Conservation (phyloP, 2,329 filamentous ascomycete genomes). For the Epichloe glyceriae region DNA sequence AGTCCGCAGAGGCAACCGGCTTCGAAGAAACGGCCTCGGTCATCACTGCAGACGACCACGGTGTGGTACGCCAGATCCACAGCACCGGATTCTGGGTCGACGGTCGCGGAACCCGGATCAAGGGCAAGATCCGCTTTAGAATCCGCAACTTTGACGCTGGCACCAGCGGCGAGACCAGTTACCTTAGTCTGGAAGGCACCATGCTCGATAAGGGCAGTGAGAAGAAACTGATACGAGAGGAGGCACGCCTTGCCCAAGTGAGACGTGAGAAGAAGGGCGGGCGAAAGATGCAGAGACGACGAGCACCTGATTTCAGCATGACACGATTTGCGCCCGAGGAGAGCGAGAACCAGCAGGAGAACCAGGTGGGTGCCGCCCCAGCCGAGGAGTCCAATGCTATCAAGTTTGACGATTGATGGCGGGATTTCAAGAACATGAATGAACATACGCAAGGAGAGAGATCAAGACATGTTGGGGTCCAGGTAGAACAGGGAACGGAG, state of each 20-base stretch:
- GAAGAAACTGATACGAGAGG: slow-evolving; percentile 31
- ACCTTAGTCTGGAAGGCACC: slow-evolving; percentile 79
- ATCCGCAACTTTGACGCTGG: slow-evolving; percentile 79
- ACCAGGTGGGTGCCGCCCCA: slow-evolving; percentile 9
- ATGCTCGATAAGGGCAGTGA: slow-evolving; percentile 62
- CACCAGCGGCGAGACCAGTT: slow-evolving; percentile 61
- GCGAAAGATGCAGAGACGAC: slow-evolving; percentile 19
- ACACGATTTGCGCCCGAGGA: slow-evolving; percentile 39
- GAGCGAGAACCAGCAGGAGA: slow-evolving; percentile 17
- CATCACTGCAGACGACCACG: slow-evolving; percentile 33
- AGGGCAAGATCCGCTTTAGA: slow-evolving; percentile 59
- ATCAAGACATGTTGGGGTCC: background rate
- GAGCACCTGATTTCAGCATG: slow-evolving; percentile 41
- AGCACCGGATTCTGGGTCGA: slow-evolving; percentile 65
- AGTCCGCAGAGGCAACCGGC: slow-evolving; percentile 22
- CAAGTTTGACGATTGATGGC: background rate
- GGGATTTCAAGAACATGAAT: background rate
- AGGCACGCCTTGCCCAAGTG: slow-evolving; percentile 29
- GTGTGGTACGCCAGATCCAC: slow-evolving; percentile 39
- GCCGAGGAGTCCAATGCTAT: slow-evolving; percentile 12
- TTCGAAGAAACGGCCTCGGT: slow-evolving; percentile 30
- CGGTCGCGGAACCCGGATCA: slow-evolving; percentile 53
- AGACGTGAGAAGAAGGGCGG: slow-evolving; percentile 23
- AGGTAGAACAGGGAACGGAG: background rate
- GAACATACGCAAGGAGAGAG: background rate